These are phyloP conservation scores for Puccinia sorghi DNA, from an alignment of 1,284 basidiomycete genomes.

Conservation along the genomic window DNA sequence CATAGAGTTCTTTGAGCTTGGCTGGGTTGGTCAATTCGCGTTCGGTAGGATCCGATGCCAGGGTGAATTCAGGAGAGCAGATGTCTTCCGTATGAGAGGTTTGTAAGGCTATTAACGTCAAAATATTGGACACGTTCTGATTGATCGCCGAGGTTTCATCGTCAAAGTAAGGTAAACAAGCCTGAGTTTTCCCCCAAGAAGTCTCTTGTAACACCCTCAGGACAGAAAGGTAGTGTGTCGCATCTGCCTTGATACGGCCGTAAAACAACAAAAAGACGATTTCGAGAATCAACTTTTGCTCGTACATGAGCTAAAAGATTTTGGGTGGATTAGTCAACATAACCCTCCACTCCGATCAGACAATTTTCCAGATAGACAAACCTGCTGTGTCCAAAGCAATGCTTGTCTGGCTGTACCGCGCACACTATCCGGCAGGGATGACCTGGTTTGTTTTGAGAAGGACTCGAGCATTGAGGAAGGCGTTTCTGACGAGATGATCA, in stretches of 20 bases:
- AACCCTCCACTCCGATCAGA: background rate
- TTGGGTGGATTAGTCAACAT: background rate
- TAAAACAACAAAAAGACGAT: slow-evolving; percentile 47
- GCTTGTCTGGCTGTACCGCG: slow-evolving; percentile 38
- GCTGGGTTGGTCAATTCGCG: slow-evolving; percentile 29
- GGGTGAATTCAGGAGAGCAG: slow-evolving; percentile 29
- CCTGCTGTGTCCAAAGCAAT: slow-evolving; percentile 46
- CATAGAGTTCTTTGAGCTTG: slow-evolving; percentile 40
- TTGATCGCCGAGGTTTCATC: slow-evolving; percentile 41
- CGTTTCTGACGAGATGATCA: slow-evolving; percentile 29
- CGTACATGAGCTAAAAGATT: slow-evolving; percentile 33
- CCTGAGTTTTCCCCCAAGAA: slow-evolving; percentile 44
- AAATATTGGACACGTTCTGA: slow-evolving; percentile 33
- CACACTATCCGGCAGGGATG: slow-evolving; percentile 26
- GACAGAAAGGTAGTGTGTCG: slow-evolving; percentile 23
- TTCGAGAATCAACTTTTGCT: slow-evolving; percentile 49
- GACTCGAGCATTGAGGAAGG: slow-evolving; percentile 31
- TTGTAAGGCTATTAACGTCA: slow-evolving; percentile 47
- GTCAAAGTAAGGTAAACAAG: slow-evolving; percentile 39
- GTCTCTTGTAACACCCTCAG: slow-evolving; percentile 35
- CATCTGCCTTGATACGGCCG: slow-evolving; percentile 26
- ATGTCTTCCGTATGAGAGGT: slow-evolving; percentile 41
- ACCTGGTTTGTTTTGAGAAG: slow-evolving; percentile 41
- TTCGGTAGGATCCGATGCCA: background rate
- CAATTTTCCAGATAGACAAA: slow-evolving; percentile 6